These are phyloP conservation scores for Neurospora intermedia DNA, from an alignment of 495 filamentous ascomycete species.

Conservation along the genomic window DNA sequence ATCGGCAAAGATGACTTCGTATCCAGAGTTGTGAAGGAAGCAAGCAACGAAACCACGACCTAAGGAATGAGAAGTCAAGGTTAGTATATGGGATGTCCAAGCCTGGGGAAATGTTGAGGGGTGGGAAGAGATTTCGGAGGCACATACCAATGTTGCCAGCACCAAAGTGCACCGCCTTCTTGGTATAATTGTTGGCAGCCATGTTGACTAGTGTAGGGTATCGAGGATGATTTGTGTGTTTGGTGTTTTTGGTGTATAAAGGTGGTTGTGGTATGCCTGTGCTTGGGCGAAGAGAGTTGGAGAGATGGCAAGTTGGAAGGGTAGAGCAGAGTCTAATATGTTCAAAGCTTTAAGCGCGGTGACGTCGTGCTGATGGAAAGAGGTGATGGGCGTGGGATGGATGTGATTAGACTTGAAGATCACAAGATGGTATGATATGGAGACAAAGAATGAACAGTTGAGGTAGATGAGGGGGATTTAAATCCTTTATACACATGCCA, in stretches of 20 bases:
- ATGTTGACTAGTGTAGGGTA: conserved; percentile 3
- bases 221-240: neutral
- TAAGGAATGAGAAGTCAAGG: conserved; percentile 12
- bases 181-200: conserved; percentile 19
- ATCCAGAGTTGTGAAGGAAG: conserved; percentile 77
- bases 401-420: neutral
- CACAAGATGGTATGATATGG: conserved; percentile 6
- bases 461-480: conserved; percentile 5
- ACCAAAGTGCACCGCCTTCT: conserved; percentile 87
- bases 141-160: conserved; percentile 72
- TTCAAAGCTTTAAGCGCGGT: neutral
- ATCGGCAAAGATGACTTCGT: conserved; percentile 92
- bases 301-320: neutral
- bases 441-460: conserved; percentile 7
- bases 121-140: neutral
- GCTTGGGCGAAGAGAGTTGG: neutral
- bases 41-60: conserved; percentile 47
- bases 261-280: neutral
- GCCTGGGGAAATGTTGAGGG: neutral
- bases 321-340: neutral
- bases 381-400: neutral
- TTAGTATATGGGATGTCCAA: neutral
- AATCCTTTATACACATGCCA: conserved; percentile 10
- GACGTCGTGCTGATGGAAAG: neutral
- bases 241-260: neutral